Conservation (phyloP, 257 asterid genomes). For the Nicotiana noctiflora region DNA sequence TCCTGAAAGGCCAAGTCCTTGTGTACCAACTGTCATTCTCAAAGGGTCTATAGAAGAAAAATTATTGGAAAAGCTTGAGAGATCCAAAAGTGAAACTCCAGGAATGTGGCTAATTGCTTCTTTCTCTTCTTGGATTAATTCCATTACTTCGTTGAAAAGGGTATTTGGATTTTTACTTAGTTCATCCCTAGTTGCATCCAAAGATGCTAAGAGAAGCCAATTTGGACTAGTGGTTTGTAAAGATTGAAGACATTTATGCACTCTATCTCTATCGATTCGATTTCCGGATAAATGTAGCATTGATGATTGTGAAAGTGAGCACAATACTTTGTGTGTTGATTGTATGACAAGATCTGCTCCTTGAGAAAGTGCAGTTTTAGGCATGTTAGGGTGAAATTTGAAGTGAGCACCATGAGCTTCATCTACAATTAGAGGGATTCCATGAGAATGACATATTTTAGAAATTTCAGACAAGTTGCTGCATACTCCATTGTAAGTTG, state of each 20-base stretch:
- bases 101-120: constrained; percentile 29
- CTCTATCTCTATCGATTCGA: constrained; percentile 40
- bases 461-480: constrained; percentile 48
- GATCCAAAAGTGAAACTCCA: constrained; percentile 38
- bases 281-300: constrained; percentile 65
- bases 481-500: constrained; percentile 82
- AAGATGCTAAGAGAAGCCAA: constrained; percentile 61
- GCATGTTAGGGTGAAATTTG: constrained; percentile 51
- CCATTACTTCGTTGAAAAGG: constrained; percentile 40
- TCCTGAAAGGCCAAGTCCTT: constrained; percentile 51
- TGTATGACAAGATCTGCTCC: constrained; percentile 72
- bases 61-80: constrained; percentile 20
- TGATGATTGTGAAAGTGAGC: constrained; percentile 72
- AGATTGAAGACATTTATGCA: constrained; percentile 60
- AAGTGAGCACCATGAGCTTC: constrained; percentile 92
- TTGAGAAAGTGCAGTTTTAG: constrained; percentile 58
- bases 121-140: constrained; percentile 47
- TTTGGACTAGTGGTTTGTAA: constrained; percentile 90
- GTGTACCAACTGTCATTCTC: constrained; percentile 46
- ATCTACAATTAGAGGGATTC: constrained; percentile 61
- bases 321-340: constrained; percentile 74
- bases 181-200: constrained; percentile 74
- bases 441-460: constrained; percentile 42
- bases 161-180: constrained; percentile 31
- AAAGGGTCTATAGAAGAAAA: constrained; percentile 55